Evolutionary conservation across 2,329 filamentous ascomycete genomes (phyloP).

Genomic region (Xylaria digitata): DNA sequence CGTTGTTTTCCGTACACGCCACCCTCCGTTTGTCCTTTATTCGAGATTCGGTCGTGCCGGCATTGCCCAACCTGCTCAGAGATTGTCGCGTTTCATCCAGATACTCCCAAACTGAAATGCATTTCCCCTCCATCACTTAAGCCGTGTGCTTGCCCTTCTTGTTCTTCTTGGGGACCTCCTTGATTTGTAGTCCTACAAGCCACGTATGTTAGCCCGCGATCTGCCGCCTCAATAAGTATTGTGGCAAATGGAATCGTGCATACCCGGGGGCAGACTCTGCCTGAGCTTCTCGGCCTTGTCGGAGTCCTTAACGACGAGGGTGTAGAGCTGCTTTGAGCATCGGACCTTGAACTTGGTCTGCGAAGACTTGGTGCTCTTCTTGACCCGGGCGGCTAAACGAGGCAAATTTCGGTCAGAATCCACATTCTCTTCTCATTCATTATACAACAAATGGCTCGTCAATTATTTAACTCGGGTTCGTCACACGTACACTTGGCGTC

Average conservation of each 20-base stretch:
- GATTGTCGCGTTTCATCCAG: conserved; percentile 35
- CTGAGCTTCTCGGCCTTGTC: conserved; percentile 99
- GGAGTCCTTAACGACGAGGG: conserved; percentile 95
- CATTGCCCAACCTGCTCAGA: conserved; percentile 34
- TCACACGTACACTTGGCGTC: conserved; percentile 94
- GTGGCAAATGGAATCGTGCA: conserved; percentile 52
- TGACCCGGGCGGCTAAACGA: conserved; percentile 82
- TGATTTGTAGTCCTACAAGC: conserved; percentile 61
- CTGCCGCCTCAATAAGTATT: neutral
- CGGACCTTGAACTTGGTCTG: conserved; percentile 99
- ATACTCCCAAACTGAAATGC: conserved; percentile 28
- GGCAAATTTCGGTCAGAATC: conserved; percentile 47
- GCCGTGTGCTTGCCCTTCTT: conserved; percentile 58
- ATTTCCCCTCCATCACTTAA: conserved; percentile 43
- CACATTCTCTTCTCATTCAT: conserved; percentile 30
- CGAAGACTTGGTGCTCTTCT: conserved; percentile 91
- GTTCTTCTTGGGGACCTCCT: conserved; percentile 67
- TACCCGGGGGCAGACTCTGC: conserved; percentile 98
- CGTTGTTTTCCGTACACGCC: conserved; percentile 38
- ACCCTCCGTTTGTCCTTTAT: conserved; percentile 37
- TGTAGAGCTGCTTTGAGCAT: conserved; percentile 96
- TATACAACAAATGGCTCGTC: conserved; percentile 21
- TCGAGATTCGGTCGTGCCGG: conserved; percentile 35
- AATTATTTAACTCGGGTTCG: conserved; percentile 22
- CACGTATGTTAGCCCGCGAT: conserved; percentile 36